These are phyloP conservation scores for Quercus berberidifolia DNA, from an alignment of 306 rosid genomes.

Conservation along the genomic window DNA sequence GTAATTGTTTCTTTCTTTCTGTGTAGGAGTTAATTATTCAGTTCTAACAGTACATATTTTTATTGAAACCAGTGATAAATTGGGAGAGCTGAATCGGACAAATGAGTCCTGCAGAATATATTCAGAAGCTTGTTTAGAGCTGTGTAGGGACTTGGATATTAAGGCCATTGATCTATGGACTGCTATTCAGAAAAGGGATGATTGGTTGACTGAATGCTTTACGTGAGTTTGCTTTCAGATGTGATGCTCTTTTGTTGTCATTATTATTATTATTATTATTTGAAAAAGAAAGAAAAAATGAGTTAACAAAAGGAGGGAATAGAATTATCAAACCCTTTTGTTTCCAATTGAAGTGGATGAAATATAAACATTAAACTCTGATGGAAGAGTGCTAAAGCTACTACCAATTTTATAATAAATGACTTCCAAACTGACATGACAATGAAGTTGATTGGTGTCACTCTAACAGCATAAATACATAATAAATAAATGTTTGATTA, in stretches of 20 bases:
- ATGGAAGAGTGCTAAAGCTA: no score
- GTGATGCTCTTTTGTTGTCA: background rate
- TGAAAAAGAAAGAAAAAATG: no score
- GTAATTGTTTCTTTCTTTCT: background rate
- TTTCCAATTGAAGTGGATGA: background rate
- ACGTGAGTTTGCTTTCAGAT: slow-evolving; percentile 37
- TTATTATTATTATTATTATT: no score
- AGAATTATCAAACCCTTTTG: background rate
- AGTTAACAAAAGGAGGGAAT: no score
- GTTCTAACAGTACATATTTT: background rate
- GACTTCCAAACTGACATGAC: no score
- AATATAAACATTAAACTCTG: background rate
- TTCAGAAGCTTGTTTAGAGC: slow-evolving; percentile 73
- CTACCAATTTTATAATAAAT: no score
- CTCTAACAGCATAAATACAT: no score
- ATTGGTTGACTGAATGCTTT: slow-evolving; percentile 56
- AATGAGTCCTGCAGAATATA: slow-evolving; percentile 52
- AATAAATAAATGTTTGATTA: no score
- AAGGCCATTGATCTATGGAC: slow-evolving; percentile 56
- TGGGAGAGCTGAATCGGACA: slow-evolving; percentile 9
- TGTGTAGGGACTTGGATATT: slow-evolving; percentile 53
- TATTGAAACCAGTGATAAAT: slow-evolving; percentile 6
- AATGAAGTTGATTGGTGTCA: no score
- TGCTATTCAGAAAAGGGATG: slow-evolving; percentile 42
- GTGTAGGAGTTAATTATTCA: background rate